phyloP scores from a whole-genome alignment of 257 asterid genomes.

The Nicotiana noctiflora region DNA sequence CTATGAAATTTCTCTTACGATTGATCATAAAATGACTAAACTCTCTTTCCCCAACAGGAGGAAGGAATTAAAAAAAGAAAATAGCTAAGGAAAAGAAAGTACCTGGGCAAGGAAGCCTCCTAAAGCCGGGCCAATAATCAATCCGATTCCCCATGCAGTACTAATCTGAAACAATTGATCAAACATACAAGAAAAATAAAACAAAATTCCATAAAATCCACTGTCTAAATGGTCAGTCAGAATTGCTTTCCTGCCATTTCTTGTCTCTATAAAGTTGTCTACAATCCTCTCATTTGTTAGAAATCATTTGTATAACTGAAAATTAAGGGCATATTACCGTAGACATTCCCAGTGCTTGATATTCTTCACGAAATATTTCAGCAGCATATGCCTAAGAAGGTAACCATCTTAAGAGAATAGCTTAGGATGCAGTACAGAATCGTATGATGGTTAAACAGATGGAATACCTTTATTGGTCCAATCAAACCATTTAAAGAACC shows the following conservation, averaged over 20 bases:
- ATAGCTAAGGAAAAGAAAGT: slow-evolving; percentile 6
- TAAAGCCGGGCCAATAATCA: slow-evolving; percentile 68
- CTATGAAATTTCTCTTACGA: neutral
- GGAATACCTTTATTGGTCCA: slow-evolving; percentile 67
- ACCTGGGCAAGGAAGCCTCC: slow-evolving; percentile 84
- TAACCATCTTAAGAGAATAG: neutral
- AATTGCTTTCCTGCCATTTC: neutral
- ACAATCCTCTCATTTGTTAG: neutral
- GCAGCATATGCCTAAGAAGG: slow-evolving; percentile 62
- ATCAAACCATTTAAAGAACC: slow-evolving; percentile 70
- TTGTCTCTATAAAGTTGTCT: neutral
- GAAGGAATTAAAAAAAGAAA: neutral
- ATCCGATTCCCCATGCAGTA: slow-evolving; percentile 72
- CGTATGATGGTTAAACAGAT: neutral
- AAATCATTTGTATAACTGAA: neutral
- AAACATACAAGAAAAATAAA: neutral
- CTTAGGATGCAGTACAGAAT: neutral
- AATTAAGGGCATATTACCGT: slow-evolving; percentile 39
- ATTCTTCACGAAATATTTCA: slow-evolving; percentile 58
- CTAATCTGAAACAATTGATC: slow-evolving; percentile 42
- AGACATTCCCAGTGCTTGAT: slow-evolving; percentile 54
- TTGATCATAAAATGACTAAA: neutral
- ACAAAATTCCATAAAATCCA: slow-evolving; percentile 3
- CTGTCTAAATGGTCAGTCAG: neutral
- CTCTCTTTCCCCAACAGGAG: neutral